Evolutionary conservation across 2,329 filamentous ascomycete genomes (phyloP).

Genomic region (Fusarium brevicatenulatum): DNA sequence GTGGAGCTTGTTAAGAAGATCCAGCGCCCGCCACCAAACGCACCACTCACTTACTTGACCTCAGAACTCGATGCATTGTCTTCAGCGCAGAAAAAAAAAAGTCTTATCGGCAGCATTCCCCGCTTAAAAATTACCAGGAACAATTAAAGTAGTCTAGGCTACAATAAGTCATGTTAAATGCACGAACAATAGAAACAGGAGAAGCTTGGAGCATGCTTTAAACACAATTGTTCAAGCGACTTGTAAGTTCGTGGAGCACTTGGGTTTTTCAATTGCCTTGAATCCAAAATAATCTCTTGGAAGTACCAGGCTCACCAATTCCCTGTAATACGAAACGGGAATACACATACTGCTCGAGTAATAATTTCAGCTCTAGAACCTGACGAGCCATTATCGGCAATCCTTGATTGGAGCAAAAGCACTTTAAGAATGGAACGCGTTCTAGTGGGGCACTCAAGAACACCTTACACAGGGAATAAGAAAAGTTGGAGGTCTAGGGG

Average conservation of each 20-base stretch:
- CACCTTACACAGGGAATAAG: background rate
- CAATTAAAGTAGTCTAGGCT: background rate
- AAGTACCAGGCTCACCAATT: background rate
- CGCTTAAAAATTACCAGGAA: constrained; percentile 16
- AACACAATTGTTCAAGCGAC: background rate
- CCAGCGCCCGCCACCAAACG: constrained; percentile 23
- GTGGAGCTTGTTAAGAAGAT: constrained; percentile 32
- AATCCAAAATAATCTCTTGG: background rate
- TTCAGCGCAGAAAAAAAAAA: background rate
- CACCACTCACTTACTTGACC: background rate
- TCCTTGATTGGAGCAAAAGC: constrained; percentile 20
- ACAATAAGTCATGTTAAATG: constrained; percentile 1
- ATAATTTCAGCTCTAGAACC: background rate
- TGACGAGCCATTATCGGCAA: constrained; percentile 10
- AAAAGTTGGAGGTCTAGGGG: too few relatives aligned
- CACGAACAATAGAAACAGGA: background rate
- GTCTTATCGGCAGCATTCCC: constrained; percentile 32
- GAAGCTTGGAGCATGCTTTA: background rate
- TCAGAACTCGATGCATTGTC: constrained; percentile 8
- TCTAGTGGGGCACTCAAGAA: constrained; percentile 1
- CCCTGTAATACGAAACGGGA: background rate
- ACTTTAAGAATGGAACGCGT: constrained; percentile 35
- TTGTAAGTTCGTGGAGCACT: background rate
- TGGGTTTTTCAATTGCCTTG: background rate
- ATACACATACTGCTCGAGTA: background rate